Conservation (phyloP, 768 basidiomycete species). For the Sarcomyxa edulis region DNA sequence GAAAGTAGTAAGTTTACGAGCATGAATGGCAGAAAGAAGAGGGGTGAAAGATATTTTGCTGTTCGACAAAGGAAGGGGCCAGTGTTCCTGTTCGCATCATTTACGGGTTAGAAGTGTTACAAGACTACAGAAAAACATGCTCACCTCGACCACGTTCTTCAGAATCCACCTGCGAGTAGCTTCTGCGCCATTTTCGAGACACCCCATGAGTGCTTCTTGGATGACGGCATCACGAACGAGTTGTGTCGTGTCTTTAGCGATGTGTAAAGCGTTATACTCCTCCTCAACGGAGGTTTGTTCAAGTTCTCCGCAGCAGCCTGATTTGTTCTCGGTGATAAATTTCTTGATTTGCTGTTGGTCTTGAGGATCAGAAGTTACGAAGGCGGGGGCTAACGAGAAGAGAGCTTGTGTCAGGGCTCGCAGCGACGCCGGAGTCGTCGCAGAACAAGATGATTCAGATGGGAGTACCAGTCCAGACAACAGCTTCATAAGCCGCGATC, state of each 20-base stretch:
- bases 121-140: constrained; percentile 5
- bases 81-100: constrained; percentile 36
- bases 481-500: constrained; percentile 45
- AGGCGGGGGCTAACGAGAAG: constrained; percentile 41
- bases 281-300: constrained; percentile 41
- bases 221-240: constrained; percentile 31
- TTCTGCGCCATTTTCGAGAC: constrained; percentile 44
- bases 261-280: constrained; percentile 39
- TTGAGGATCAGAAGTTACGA: constrained; percentile 21
- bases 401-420: constrained; percentile 48
- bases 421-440: constrained; percentile 39
- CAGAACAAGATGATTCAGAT: constrained; percentile 33
- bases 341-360: constrained; percentile 26
- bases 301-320: constrained; percentile 45
- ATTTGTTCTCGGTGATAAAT: constrained; percentile 37
- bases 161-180: constrained; percentile 46
- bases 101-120: not conserved
- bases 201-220: constrained; percentile 43
- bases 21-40: constrained; percentile 39
- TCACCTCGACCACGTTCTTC: constrained; percentile 44
- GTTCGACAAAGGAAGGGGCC: constrained; percentile 31
- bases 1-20: constrained; percentile 40
- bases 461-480: constrained; percentile 43
- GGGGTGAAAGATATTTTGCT: constrained; percentile 35
- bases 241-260: constrained; percentile 29